phyloP scores from a whole-genome alignment of 116 monocot species.

The Cymodocea nodosa region DNA sequence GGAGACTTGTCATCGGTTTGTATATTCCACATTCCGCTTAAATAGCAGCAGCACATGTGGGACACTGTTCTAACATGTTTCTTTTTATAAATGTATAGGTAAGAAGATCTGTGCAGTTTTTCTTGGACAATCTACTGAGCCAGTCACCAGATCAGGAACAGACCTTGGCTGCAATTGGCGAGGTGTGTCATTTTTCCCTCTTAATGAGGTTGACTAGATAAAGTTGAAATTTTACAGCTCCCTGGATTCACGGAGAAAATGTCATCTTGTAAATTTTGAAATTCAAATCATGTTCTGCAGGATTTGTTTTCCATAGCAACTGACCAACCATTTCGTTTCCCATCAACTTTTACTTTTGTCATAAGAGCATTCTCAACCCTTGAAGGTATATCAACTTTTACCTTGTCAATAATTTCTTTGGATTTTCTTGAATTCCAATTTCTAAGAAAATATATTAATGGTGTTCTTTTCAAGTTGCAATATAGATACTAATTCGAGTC shows the following conservation, averaged over 20 bases:
- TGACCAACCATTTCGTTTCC: constrained; percentile 92
- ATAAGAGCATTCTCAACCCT: constrained; percentile 92
- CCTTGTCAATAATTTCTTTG: not conserved
- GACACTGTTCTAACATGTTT: not conserved
- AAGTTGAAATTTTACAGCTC: too few species aligned
- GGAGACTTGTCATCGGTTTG: constrained; percentile 84
- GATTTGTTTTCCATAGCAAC: constrained; percentile 96
- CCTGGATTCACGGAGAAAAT: too few species aligned
- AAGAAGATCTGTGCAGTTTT: constrained; percentile 81
- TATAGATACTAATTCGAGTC: too few species aligned
- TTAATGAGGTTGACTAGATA: not conserved
- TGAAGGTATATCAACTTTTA: constrained; percentile 48
- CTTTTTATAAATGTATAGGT: constrained; percentile 31
- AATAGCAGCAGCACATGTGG: not conserved
- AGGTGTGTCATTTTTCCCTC: constrained; percentile 27
- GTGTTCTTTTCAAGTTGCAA: too few species aligned
- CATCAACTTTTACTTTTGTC: constrained; percentile 91
- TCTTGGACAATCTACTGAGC: constrained; percentile 78
- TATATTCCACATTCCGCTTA: constrained; percentile 4
- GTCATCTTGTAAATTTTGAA: not conserved
- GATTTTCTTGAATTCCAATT: not conserved
- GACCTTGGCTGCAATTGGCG: constrained; percentile 84
- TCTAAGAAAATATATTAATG: too few species aligned
- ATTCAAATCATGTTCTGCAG: constrained; percentile 29
- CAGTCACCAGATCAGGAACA: constrained; percentile 76